These are phyloP conservation scores for Acrodontium crateriforme DNA, from an alignment of 2,329 filamentous ascomycete species.

Conservation along the genomic window DNA sequence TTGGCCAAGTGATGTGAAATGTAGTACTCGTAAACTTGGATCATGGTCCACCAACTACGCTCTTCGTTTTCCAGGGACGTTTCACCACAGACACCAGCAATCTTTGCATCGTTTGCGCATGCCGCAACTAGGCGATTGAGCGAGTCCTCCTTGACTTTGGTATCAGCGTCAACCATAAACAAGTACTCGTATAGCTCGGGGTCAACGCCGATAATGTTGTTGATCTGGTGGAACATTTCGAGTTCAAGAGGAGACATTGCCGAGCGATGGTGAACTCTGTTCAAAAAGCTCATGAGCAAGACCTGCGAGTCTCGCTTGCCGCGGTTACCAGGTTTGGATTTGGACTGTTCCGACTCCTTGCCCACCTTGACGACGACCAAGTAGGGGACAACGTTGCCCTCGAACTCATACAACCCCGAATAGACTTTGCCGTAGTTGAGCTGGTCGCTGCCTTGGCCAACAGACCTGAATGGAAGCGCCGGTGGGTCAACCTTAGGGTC, in stretches of 20 bases:
- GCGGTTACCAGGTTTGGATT: conserved; percentile 89
- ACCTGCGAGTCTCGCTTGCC: conserved; percentile 98
- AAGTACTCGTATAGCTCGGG: conserved; percentile 95
- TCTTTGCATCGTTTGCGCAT: conserved; percentile 87
- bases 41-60: conserved; percentile 97
- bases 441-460: conserved; percentile 78
- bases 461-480: conserved; percentile 83
- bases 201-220: conserved; percentile 97
- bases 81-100: conserved; percentile 94
- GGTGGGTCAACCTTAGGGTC: conserved; percentile 94
- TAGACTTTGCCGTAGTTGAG: conserved; percentile 98
- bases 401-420: conserved; percentile 91
- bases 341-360: conserved; percentile 85
- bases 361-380: conserved; percentile 93
- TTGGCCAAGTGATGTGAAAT: conserved; percentile 96
- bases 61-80: conserved; percentile 94
- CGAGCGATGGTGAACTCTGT: conserved; percentile 85
- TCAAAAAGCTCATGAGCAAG: conserved; percentile 90
- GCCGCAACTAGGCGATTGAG: conserved; percentile 84
- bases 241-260: conserved; percentile 93
- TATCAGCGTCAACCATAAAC: conserved; percentile 96
- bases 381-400: conserved; percentile 95
- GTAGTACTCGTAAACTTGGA: conserved; percentile 99
- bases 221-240: conserved; percentile 98
- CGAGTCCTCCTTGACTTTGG: conserved; percentile 80